Evolutionary conservation across 805 yeast species (phyloP).

Genomic region (Spathaspora hagerdaliae): DNA sequence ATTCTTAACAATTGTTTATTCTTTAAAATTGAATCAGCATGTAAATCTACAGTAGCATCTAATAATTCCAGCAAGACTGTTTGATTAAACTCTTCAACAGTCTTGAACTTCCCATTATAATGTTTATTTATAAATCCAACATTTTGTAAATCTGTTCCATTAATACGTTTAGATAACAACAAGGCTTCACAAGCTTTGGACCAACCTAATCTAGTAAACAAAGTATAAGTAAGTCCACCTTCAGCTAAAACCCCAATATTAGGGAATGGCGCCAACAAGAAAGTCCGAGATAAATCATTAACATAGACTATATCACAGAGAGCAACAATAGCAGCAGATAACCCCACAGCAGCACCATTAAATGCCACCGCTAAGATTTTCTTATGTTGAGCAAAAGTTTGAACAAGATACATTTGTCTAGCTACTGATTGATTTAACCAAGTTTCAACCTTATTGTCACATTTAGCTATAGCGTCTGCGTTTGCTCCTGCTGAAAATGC

Average conservation of each 20-base stretch:
- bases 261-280: constrained; percentile 72
- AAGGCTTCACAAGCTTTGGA: constrained; percentile 71
- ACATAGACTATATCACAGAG: constrained; percentile 56
- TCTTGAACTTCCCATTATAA: constrained; percentile 33
- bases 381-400: constrained; percentile 61
- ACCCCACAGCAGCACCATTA: constrained; percentile 86
- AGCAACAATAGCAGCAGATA: constrained; percentile 67
- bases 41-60: constrained; percentile 37
- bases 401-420: constrained; percentile 65
- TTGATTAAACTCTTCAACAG: constrained; percentile 41
- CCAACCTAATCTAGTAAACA: constrained; percentile 67
- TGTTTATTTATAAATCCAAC: constrained; percentile 62
- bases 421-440: constrained; percentile 60
- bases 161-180: constrained; percentile 61
- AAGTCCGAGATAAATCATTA: constrained; percentile 52
- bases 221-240: constrained; percentile 67
- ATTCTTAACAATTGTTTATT: constrained; percentile 39
- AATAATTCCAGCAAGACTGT: constrained; percentile 33
- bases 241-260: constrained; percentile 80
- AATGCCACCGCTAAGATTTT: constrained; percentile 70
- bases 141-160: constrained; percentile 49
- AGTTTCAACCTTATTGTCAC: constrained; percentile 30
- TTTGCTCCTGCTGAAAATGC: constrained; percentile 86
- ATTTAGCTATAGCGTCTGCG: constrained; percentile 23
- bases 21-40: constrained; percentile 36